These are phyloP conservation scores for Galerina marginata DNA, from an alignment of 768 basidiomycete species.

Conservation along the genomic window DNA sequence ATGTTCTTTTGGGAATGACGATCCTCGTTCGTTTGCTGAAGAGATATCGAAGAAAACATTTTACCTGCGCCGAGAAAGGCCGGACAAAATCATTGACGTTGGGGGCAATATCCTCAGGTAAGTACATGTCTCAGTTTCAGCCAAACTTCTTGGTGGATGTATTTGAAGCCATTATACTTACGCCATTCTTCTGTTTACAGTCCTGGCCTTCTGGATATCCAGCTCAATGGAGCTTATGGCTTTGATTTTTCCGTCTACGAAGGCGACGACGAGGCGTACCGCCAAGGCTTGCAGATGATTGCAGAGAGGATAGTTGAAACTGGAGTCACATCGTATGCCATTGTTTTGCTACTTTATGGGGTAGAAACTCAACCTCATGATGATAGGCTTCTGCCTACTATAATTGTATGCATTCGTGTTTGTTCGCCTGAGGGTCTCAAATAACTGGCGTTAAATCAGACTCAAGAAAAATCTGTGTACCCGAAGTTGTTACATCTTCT, in stretches of 20 bases:
- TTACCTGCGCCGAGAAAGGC: constrained; percentile 63
- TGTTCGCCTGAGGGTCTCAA: neutral
- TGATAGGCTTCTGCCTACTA: constrained; percentile 62
- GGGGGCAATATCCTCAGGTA: constrained; percentile 80
- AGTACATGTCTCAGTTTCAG: constrained; percentile 9
- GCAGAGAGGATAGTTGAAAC: constrained; percentile 84
- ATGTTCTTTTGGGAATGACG: constrained; percentile 11
- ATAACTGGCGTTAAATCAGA: constrained; percentile 45
- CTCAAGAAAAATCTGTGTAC: constrained; percentile 78
- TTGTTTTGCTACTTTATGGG: neutral
- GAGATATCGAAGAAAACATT: constrained; percentile 60
- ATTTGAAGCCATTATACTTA: neutral
- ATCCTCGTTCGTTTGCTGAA: neutral
- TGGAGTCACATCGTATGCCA: constrained; percentile 82
- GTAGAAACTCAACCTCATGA: constrained; percentile 21
- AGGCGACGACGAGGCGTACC: constrained; percentile 70
- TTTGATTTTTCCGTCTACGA: constrained; percentile 89
- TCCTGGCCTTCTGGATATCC: constrained; percentile 86
- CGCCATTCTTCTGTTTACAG: constrained; percentile 38
- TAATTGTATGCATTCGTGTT: constrained; percentile 59
- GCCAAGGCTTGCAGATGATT: constrained; percentile 67
- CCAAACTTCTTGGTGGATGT: too few species aligned
- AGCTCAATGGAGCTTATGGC: constrained; percentile 89
- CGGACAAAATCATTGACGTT: constrained; percentile 68
- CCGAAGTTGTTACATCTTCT: constrained; percentile 72